Evolutionary conservation across 306 rosid genomes (phyloP), one percentile per base, ranked within the genome.

Genomic region (Albizia julibrissin): DNA sequence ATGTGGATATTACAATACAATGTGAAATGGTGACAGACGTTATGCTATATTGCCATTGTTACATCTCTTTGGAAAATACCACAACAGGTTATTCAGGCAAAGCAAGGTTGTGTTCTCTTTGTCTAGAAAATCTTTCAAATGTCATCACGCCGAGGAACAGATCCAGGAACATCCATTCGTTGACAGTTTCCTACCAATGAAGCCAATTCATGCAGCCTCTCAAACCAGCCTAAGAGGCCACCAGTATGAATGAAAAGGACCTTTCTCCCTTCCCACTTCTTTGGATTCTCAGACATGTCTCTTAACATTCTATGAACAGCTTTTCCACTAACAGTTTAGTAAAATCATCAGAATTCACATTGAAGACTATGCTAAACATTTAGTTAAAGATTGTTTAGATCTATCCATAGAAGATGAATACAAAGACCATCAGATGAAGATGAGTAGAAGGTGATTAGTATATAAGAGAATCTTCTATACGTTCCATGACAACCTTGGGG

Each of bases 241-340:
- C 99, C 99, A 0, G 99, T 93, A 80, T 95, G 99, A 82, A 95
- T 70, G 86, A 95, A 95, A 67, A 95, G 98, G 86, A 95, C 62
- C 89, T 87, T 95, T 78, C 98, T 93, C 66, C 99, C 97, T 89
- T 91, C 99, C 99, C 99, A 95, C 68, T 91, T 90, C 88, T 88
- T 85, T 50, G 98, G 93, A 85, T 93, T 89, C 83, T 84, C 95
- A n/a, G 64, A 31, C 84, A 95, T 90, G 81, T 93, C 99, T 85
- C 91, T 88, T 83, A 88, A 70, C 95, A 93, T 65, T 58, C 86
- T 91, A 86, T 85, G 88, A 31, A 90, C 92, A 69, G 95, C 99
- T 81, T 95, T 95, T 77, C 99, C 99, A 15, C 99, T 93, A 90
- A 75, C 64, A 29, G 80, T 46, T 52, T 7, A 65, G 72, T 74